Conservation (phyloP, 176 grass and related monocot species). For the Oryza rufipogon region DNA sequence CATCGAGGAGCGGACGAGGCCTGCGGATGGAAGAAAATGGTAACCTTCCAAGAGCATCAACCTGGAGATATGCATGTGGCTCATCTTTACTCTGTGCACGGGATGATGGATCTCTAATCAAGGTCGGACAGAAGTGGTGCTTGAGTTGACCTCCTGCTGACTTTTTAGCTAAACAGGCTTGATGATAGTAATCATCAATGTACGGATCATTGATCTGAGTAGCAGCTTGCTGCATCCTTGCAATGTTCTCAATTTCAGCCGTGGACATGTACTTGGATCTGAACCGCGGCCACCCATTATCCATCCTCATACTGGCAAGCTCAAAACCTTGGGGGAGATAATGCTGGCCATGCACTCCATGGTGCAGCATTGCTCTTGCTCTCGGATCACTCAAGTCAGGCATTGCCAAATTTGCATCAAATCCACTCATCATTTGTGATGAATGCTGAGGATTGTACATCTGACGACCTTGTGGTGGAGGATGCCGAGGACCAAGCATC, state of each 20-base stretch:
- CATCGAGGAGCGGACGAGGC: slow-evolving; percentile 84
- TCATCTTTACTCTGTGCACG: slow-evolving; percentile 61
- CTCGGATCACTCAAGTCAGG: slow-evolving; percentile 66
- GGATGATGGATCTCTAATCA: slow-evolving; percentile 62
- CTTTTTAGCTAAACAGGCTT: slow-evolving; percentile 78
- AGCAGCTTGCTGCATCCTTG: slow-evolving; percentile 74
- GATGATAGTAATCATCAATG: slow-evolving; percentile 89
- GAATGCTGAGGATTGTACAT: slow-evolving; percentile 54
- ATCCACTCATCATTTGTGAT: slow-evolving; percentile 57
- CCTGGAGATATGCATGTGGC: slow-evolving; percentile 81
- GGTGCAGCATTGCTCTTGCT: slow-evolving; percentile 48
- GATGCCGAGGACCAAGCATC: slow-evolving; percentile 47
- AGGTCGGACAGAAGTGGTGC: slow-evolving; percentile 80
- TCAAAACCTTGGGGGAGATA: slow-evolving; percentile 53
- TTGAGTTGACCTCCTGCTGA: slow-evolving; percentile 58
- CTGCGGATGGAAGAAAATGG: slow-evolving; percentile 85
- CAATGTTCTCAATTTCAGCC: slow-evolving; percentile 77
- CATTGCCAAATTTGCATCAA: slow-evolving; percentile 47
- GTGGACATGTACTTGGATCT: slow-evolving; percentile 73
- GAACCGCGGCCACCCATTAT: slow-evolving; percentile 60
- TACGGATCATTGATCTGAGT: slow-evolving; percentile 78
- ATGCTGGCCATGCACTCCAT: slow-evolving; percentile 42
- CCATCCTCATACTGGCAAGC: slow-evolving; percentile 46
- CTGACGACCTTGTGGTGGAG: slow-evolving; percentile 47
- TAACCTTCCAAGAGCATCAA: slow-evolving; percentile 86